These are phyloP conservation scores for Anthracocystis panici-leucophaei DNA, from an alignment of 1,284 basidiomycete species.

Conservation along the genomic window DNA sequence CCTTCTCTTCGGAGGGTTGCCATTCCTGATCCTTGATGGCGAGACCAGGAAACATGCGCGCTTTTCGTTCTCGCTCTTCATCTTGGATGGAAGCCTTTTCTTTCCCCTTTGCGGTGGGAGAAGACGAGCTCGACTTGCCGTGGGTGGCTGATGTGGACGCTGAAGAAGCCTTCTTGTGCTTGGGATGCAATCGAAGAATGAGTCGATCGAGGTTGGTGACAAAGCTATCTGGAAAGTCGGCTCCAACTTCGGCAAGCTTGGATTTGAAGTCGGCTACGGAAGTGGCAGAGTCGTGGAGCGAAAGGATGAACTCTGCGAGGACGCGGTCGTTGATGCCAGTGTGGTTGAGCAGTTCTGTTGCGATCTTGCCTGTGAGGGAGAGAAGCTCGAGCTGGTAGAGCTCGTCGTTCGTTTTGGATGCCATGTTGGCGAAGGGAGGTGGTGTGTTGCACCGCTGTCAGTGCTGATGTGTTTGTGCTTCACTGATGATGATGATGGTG, in stretches of 20 bases:
- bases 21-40: constrained; percentile 80
- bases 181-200: constrained; percentile 93
- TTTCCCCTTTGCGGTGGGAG: constrained; percentile 65
- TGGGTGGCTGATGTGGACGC: constrained; percentile 14
- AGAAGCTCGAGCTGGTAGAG: constrained; percentile 67
- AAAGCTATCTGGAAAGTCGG: constrained; percentile 89
- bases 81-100: constrained; percentile 70
- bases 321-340: constrained; percentile 81
- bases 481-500: background rate
- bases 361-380: constrained; percentile 65
- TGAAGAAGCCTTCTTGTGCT: constrained; percentile 74
- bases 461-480: too few relatives aligned
- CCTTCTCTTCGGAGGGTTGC: constrained; percentile 71
- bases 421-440: constrained; percentile 5
- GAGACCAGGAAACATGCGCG: constrained; percentile 89
- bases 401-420: constrained; percentile 44
- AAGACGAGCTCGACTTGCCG: constrained; percentile 70
- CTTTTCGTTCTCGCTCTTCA: constrained; percentile 80
- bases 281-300: constrained; percentile 86
- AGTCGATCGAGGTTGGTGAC: constrained; percentile 92
- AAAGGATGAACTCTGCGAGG: constrained; percentile 93
- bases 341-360: constrained; percentile 73
- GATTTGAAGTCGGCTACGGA: constrained; percentile 82
- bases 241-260: constrained; percentile 83
- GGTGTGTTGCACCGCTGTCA: too few relatives aligned